Evolutionary conservation across 441 rosid genomes (phyloP).

Genomic region (Erodium moschatum): DNA sequence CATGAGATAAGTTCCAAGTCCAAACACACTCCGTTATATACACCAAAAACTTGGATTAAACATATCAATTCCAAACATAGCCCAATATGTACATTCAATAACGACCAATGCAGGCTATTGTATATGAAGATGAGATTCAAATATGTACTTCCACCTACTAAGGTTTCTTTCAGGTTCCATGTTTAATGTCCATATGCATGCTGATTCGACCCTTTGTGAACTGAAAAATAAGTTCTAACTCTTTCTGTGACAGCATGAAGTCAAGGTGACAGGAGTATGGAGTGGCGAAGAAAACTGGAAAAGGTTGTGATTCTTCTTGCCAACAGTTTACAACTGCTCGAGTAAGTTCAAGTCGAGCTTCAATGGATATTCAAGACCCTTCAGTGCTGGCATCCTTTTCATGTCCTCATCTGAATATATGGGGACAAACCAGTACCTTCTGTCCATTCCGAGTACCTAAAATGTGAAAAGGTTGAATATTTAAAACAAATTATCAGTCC

Average conservation of each 20-base stretch:
- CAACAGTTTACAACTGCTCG: neutral
- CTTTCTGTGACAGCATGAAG: neutral
- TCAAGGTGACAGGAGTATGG: neutral
- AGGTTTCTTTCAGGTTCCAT: neutral
- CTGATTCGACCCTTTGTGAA: neutral
- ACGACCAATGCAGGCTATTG: neutral
- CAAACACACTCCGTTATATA: too few relatives aligned
- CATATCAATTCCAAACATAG: neutral
- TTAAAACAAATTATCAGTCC: neutral
- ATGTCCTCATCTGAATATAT: conserved; percentile 58
- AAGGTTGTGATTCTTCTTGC: neutral
- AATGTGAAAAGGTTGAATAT: neutral
- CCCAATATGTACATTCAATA: neutral
- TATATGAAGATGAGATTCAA: neutral
- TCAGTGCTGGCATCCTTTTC: conserved; percentile 44
- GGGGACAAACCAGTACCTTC: conserved; percentile 72
- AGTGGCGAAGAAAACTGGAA: neutral
- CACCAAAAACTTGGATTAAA: too few relatives aligned
- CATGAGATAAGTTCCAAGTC: too few relatives aligned
- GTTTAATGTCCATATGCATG: neutral
- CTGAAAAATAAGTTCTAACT: too few relatives aligned
- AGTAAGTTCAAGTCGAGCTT: conserved; percentile 29
- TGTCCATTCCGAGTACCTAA: conserved; percentile 75
- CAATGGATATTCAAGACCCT: conserved; percentile 51
- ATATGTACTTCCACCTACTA: neutral